These are phyloP conservation scores for Saccharata proteae DNA, from an alignment of 2,329 filamentous ascomycete species.

Conservation along the genomic window DNA sequence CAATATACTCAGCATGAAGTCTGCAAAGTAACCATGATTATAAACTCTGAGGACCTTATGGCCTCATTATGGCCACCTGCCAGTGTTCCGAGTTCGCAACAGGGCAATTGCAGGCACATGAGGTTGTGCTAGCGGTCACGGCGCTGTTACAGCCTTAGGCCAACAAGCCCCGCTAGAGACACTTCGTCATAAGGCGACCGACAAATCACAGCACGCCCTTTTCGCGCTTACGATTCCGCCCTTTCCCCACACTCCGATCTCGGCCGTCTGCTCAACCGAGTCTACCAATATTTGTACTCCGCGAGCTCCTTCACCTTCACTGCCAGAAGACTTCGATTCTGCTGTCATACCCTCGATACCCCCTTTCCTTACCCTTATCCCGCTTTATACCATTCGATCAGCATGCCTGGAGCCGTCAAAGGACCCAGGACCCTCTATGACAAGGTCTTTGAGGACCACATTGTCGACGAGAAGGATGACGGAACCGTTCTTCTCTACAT, in stretches of 20 bases:
- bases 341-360: slow-evolving; percentile 9
- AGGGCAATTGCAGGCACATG: no score
- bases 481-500: slow-evolving; percentile 91
- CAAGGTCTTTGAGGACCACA: slow-evolving; percentile 90
- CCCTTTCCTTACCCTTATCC: slow-evolving; percentile 12
- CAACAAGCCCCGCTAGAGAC: no score
- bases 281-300: slow-evolving; percentile 8
- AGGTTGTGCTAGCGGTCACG: no score
- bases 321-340: slow-evolving; percentile 2
- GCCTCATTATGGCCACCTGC: no score
- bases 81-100: no score
- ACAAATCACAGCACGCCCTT: no score
- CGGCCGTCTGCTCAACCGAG: slow-evolving; percentile 2
- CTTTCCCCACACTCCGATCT: slow-evolving; percentile 7
- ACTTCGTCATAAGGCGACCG: no score
- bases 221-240: no score
- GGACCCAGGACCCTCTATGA: slow-evolving; percentile 83
- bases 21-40: no score
- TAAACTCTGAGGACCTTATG: no score
- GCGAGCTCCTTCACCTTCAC: slow-evolving; percentile 2
- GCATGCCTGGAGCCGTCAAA: slow-evolving; percentile 63
- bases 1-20: no score
- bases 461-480: slow-evolving; percentile 90
- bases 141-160: no score
- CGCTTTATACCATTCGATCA: slow-evolving; percentile 21